Base-by-base conservation (phyloP, 2,329 filamentous ascomycete species). In the Ciborinia camelliae region DNA sequence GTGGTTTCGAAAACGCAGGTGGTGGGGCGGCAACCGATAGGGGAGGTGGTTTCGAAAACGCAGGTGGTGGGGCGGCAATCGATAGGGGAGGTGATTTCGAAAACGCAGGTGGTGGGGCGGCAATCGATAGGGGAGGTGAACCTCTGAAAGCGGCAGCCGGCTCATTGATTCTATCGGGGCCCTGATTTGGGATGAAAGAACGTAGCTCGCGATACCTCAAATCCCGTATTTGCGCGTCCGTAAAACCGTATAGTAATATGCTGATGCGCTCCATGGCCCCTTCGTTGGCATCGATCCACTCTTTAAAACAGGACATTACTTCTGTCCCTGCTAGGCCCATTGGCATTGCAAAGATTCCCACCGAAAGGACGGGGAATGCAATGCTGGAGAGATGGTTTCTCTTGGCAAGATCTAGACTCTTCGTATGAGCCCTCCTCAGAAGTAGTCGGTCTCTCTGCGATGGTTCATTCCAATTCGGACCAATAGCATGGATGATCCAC, bases 401-500 rank as follows among this genome's bases (percentile, higher is more conserved):
- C 45, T 4, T 23, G 3, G 58, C 58, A 20, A 48, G 37, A 3
- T 39, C 30, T 37, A 61, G 32, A 39, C 58, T 61, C 1, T 61
- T 51, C 1, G 18, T 30, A 51, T 51, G 30, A 50, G 47, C 43
- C 2, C 6, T n/a, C 5, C 14, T 18, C 18, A 61, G 32, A 28
- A 61, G 32, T 39, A 2, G 3, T 39, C n/a, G 6, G n/a, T 39
- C 35, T 61, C 30, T 48, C 20, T 51, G 23, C 0, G 4, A 5
- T 14, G 23, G 2, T 23, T 8, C 8, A 23, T 15, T 12, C 15
- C 23, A 61, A 30, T 61, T 23, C 18, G 45, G 58, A 39, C 45
- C 58, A 50, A 61, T 18, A 28, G 58, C 58, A 51, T 61, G 58
- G 26, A 61, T 51, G 18, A 61, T 51, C 39, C 37, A 39, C 18